Conservation (phyloP, 192 early-diverging fungal genomes). For the Rhizophlyctis rosea region DNA sequence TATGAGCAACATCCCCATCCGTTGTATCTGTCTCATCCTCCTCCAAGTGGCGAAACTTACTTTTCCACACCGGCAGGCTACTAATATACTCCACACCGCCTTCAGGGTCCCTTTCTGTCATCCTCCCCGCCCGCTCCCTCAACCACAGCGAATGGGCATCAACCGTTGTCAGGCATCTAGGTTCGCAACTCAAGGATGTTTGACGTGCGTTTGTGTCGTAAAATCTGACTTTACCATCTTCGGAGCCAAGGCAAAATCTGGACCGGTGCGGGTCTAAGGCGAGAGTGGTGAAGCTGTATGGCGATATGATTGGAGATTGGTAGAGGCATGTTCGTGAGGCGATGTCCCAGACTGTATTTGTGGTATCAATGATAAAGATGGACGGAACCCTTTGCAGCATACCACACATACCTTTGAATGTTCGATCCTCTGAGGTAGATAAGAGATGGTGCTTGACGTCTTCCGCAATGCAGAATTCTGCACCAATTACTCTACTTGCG, state of each 20-base stretch:
- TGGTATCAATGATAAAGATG: not conserved
- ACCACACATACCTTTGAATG: slow-evolving; percentile 30
- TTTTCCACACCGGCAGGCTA: slow-evolving; percentile 11
- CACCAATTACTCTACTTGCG: slow-evolving; percentile 5
- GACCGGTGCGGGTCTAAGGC: slow-evolving; percentile 18
- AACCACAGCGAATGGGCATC: too few species aligned
- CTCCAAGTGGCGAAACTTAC: not conserved
- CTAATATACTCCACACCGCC: slow-evolving; percentile 2
- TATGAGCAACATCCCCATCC: not conserved
- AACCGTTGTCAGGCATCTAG: slow-evolving; percentile 11
- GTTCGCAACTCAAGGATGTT: slow-evolving; percentile 21
- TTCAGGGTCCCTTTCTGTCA: too few species aligned
- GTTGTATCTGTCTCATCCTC: not conserved
- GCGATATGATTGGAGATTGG: slow-evolving; percentile 35
- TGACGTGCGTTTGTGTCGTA: slow-evolving; percentile 15
- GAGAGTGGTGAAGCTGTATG: slow-evolving; percentile 26
- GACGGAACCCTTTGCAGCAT: not conserved
- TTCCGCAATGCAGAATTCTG: slow-evolving; percentile 9
- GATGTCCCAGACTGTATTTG: slow-evolving; percentile 33
- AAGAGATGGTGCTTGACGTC: slow-evolving; percentile 20
- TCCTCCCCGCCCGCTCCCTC: too few species aligned
- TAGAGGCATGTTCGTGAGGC: slow-evolving; percentile 22
- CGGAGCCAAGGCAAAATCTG: slow-evolving; percentile 24
- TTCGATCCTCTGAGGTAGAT: slow-evolving; percentile 36
- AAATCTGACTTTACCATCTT: slow-evolving; percentile 27